Evolutionary conservation across 176 grass and related monocot genomes (phyloP).

Genomic region (Stipa capillata): DNA sequence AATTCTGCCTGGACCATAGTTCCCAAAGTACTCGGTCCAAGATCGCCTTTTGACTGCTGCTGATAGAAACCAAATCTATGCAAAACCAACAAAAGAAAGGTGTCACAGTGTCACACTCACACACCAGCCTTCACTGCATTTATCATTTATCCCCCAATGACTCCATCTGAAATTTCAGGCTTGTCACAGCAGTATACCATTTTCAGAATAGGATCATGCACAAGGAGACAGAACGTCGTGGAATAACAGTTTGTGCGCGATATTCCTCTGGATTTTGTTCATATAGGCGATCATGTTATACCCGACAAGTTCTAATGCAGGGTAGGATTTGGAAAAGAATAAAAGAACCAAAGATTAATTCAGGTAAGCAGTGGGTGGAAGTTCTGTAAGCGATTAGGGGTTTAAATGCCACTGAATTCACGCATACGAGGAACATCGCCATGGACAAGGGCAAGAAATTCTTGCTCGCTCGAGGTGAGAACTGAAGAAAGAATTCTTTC

Average conservation of each 20-base stretch:
- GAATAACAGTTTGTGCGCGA: not conserved
- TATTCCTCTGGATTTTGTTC: not conserved
- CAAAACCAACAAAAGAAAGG: not conserved
- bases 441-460: not conserved
- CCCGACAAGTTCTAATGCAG: not conserved
- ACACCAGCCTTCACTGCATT: not conserved
- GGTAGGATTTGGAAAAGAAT: not conserved
- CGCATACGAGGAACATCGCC: not conserved
- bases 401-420: not conserved
- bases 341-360: not conserved
- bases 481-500: not conserved
- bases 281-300: not conserved
- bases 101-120: too few species aligned
- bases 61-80: slow-evolving; percentile 13
- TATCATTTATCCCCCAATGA: not conserved
- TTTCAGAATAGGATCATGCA: slow-evolving; percentile 17
- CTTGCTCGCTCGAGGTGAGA: not conserved
- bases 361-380: not conserved
- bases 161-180: not conserved
- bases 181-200: not conserved
- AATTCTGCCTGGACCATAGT: slow-evolving; percentile 16
- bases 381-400: not conserved
- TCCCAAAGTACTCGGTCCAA: slow-evolving; percentile 9
- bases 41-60: slow-evolving; percentile 13
- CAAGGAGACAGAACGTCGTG: slow-evolving; percentile 13